Evolutionary conservation across 2,329 filamentous ascomycete species (phyloP), one percentile per base, ranked within the genome.

Genomic region (Aspergillus caelatus): DNA sequence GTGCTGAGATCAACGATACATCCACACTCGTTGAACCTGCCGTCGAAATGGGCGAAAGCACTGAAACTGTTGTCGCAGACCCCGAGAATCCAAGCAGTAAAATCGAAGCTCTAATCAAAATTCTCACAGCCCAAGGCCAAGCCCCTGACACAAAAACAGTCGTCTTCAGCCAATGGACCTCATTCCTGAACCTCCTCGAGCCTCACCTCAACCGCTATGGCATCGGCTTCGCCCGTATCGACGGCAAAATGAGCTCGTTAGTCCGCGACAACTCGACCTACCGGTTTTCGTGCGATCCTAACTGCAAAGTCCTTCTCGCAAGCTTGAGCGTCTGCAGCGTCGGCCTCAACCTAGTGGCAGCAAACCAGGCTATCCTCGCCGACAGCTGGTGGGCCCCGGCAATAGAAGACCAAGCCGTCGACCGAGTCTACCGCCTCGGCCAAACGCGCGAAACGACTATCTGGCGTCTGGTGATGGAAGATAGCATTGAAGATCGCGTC

Each of bases 371-470:
- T 63, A 88, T 97, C 53, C 82, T 97, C 23, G 87, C 88, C 0
- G 93, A 97, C 76, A 91, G 87, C 63, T 97, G 92, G 93, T 97
- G 93, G 91, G 93, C 93, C 1, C 93, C 93, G 0, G 93, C 93
- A 0, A 95, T 97, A 61, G 93, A 97, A 77, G 93, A 96, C 69
- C 93, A 97, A 75, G 94, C 94, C 4, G 85, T 96, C 3, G 93
- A 97, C 74, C 89, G 93, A 5, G 93, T 97, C 8, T 92, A 97
- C 74, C 86, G 93, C 0, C 83, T 97, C 0, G 93, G 93, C 0
- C 94, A 97, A 79, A 94, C 85, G 67, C 86, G 91, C 43, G 85
- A 89, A 65, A 93, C 90, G 0, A 93, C 88, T 1, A 89, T 96
- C 1, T 85, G 92, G 83, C 84, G 93, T 54, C 81, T 97, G 11